phyloP scores from a whole-genome alignment of 2,329 filamentous ascomycete species.

The Gyromitra esculenta region DNA sequence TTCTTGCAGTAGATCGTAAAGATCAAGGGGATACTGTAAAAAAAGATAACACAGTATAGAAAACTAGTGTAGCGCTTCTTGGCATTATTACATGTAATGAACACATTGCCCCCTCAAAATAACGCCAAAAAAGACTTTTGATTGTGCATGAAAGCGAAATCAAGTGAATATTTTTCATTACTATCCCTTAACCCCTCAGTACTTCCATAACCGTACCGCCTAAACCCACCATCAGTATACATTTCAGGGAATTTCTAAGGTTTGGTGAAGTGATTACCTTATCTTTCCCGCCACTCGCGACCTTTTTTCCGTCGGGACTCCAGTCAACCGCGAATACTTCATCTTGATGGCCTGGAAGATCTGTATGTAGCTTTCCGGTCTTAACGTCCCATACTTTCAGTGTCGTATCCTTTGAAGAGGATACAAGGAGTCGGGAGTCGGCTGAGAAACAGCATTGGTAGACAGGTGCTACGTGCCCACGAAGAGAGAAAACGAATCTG shows the following conservation, averaged over 20 bases:
- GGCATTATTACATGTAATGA: neutral
- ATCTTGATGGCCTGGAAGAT: slow-evolving; percentile 89
- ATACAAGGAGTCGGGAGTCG: slow-evolving; percentile 88
- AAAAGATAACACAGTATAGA: neutral
- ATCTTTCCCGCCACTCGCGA: slow-evolving; percentile 92
- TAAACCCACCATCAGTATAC: slow-evolving; percentile 11
- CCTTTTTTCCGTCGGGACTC: slow-evolving; percentile 87
- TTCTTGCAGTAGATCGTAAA: too few species aligned
- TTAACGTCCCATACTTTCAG: slow-evolving; percentile 94
- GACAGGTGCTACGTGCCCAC: slow-evolving; percentile 89
- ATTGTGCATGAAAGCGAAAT: slow-evolving; percentile 10
- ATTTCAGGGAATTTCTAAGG: neutral
- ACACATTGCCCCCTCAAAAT: neutral
- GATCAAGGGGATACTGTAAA: too few species aligned
- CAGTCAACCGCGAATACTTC: slow-evolving; percentile 96
- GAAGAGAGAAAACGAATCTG: slow-evolving; percentile 84
- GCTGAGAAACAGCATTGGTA: slow-evolving; percentile 94
- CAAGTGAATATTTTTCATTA: slow-evolving; percentile 4
- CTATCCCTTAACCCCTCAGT: slow-evolving; percentile 61
- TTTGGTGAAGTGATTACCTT: slow-evolving; percentile 64
- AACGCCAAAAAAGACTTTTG: slow-evolving; percentile 9
- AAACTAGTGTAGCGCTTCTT: neutral
- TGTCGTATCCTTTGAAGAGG: slow-evolving; percentile 89
- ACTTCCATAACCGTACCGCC: slow-evolving; percentile 73
- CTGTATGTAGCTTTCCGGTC: slow-evolving; percentile 80